phyloP scores from a whole-genome alignment of 2,329 filamentous ascomycete genomes.

The Thielaviopsis euricoi region DNA sequence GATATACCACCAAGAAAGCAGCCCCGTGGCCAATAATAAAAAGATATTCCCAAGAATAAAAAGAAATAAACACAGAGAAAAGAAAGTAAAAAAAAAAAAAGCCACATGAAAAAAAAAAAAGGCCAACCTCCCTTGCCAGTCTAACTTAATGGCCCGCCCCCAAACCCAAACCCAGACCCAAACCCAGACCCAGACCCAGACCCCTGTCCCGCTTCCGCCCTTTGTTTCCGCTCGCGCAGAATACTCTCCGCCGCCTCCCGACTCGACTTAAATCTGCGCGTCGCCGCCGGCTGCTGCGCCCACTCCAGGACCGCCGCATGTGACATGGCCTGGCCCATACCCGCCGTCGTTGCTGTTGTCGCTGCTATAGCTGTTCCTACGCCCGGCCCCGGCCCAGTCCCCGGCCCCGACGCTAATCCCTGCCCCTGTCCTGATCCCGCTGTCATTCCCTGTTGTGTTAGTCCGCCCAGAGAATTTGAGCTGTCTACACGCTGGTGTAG shows the following conservation, averaged over 20 bases:
- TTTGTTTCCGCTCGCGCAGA: conserved; percentile 5
- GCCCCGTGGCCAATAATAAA: too few species aligned
- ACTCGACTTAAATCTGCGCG: conserved; percentile 7
- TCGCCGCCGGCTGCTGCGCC: conserved; percentile 10
- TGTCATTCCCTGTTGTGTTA: neutral
- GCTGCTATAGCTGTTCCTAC: too few species aligned
- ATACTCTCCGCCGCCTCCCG: conserved; percentile 11
- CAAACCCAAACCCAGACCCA: neutral
- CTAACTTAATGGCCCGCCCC: neutral
- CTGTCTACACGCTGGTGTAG: conserved; percentile 8
- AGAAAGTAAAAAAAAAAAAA: neutral
- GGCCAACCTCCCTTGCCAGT: neutral
- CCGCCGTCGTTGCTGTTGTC: neutral
- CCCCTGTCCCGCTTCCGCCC: neutral
- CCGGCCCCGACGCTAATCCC: neutral
- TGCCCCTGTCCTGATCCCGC: too few species aligned
- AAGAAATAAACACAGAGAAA: neutral
- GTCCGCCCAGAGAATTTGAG: conserved; percentile 6
- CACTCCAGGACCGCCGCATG: conserved; percentile 10
- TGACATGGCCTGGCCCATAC: neutral
- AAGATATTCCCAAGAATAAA: neutral
- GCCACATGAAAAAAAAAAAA: neutral
- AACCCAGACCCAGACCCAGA: neutral
- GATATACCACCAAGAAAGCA: too few species aligned
- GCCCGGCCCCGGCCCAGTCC: neutral